These are phyloP conservation scores for Scorias spongiosa DNA, from an alignment of 2,329 filamentous ascomycete genomes.

Conservation along the genomic window DNA sequence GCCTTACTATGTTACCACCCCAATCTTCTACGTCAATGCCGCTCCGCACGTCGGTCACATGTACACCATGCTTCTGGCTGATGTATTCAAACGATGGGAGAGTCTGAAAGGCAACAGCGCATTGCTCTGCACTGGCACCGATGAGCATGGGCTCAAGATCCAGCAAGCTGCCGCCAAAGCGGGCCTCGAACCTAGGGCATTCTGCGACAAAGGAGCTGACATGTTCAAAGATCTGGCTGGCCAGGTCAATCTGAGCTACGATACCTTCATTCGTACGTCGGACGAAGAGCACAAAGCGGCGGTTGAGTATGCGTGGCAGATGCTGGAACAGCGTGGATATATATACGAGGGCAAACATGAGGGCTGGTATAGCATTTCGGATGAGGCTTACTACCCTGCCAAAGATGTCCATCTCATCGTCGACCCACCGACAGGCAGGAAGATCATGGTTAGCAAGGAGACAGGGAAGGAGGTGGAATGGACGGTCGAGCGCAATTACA, in stretches of 20 bases:
- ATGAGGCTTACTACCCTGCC: constrained; percentile 89
- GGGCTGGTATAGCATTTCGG: constrained; percentile 93
- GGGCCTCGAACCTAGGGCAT: constrained; percentile 58
- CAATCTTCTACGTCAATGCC: constrained; percentile 98
- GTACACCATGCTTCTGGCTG: constrained; percentile 80
- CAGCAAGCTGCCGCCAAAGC: constrained; percentile 68
- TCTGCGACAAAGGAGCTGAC: constrained; percentile 72
- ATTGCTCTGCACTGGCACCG: constrained; percentile 75
- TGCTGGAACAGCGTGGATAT: constrained; percentile 58
- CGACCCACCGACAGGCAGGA: constrained; percentile 66
- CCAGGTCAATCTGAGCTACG: constrained; percentile 54
- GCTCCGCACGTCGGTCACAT: constrained; percentile 90
- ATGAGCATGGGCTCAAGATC: constrained; percentile 96
- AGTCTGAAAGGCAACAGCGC: constrained; percentile 55
- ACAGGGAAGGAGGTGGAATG: constrained; percentile 90
- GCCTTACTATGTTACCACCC: constrained; percentile 88
- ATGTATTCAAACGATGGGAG: constrained; percentile 88
- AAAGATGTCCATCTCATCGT: constrained; percentile 57
- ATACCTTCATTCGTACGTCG: constrained; percentile 87
- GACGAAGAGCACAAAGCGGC: constrained; percentile 67
- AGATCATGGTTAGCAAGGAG: constrained; percentile 61
- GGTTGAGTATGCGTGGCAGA: constrained; percentile 78
- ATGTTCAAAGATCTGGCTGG: constrained; percentile 64
- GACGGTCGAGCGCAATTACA: constrained; percentile 86
- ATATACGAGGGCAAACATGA: constrained; percentile 78